Base-by-base conservation (phyloP, 495 filamentous ascomycete species). In the Aspergillus ellipticus region DNA sequence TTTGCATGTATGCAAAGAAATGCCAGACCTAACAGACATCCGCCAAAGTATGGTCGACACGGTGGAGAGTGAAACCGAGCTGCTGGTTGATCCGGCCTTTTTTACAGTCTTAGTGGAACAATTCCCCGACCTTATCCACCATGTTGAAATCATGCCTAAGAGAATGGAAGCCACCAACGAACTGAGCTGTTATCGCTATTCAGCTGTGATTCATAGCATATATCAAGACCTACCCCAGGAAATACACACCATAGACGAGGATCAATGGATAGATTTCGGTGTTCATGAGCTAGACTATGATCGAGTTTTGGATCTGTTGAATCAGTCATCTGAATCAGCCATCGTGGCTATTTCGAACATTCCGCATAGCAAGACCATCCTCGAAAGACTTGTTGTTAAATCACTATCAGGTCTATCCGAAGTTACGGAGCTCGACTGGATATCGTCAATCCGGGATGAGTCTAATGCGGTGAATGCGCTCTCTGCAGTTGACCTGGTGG, bases 101-200 rank as follows among this genome's bases (percentile, higher is more conserved):
- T 53, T 53, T 20, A 53, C 37, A 4, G 35, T 33, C 37, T 39
- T 53, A 10, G 9, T 19, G 11, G 50, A 42, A 4, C 50, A 16
- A 19, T 49, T 55, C 28, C 53, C 53, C 4, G 43, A 22, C 4
- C 26, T 35, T n/a, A 26, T 55, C 1, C 26, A 49, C 7, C 53
- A 55, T 17, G 53, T 55, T 1, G 53, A 55, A 31, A 48, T 55
- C 17, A 15, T 48, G 6, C 53, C 53, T 0, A 55, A 55, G 42
- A 15, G 17, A 16, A 37, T 55, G 53, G 11, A 22, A 3, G 42
- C 53, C 2, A 42, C 7, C 6, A 55, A 55, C 19, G 53, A 55
- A 17, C 53, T 55, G 16, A 55, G 53, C 42, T 48, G 42, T 21
- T 55, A 55, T 41, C 35, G 53, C 10, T 55, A 48, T 26, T 21